These are phyloP conservation scores for Colletotrichum chrysophilum DNA, from an alignment of 2,329 filamentous ascomycete genomes.

Conservation along the genomic window DNA sequence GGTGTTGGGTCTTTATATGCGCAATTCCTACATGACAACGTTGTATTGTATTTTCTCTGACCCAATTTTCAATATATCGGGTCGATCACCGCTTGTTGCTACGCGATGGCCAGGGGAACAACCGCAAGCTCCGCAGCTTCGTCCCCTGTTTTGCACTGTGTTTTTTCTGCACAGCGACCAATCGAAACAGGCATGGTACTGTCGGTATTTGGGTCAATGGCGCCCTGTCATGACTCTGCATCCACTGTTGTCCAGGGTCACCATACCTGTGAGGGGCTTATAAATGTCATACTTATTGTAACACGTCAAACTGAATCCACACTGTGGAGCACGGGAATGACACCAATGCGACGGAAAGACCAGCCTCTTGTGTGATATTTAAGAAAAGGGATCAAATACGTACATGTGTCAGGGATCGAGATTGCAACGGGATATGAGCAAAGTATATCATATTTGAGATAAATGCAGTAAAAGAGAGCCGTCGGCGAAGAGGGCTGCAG, in stretches of 20 bases:
- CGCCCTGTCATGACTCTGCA: neutral
- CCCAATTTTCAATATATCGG: neutral
- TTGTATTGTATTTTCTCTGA: neutral
- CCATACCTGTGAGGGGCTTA: neutral
- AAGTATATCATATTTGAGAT: neutral
- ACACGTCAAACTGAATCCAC: neutral
- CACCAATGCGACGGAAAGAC: neutral
- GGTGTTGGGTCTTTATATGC: neutral
- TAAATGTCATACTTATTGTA: neutral
- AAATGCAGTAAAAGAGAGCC: neutral
- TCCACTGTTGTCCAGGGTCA: neutral
- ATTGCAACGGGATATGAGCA: neutral
- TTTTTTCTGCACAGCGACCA: neutral
- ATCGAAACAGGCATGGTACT: neutral
- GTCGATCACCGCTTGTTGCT: neutral
- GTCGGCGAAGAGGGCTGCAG: neutral
- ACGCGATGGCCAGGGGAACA: neutral
- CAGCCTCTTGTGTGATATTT: neutral
- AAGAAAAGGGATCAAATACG: neutral
- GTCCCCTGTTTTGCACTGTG: neutral
- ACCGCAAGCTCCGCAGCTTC: neutral
- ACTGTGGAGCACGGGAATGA: neutral
- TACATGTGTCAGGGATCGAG: neutral
- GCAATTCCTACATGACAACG: neutral
- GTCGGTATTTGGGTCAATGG: neutral